phyloP scores from a whole-genome alignment of 1,284 basidiomycete genomes.

The Entoloma clypeatum region DNA sequence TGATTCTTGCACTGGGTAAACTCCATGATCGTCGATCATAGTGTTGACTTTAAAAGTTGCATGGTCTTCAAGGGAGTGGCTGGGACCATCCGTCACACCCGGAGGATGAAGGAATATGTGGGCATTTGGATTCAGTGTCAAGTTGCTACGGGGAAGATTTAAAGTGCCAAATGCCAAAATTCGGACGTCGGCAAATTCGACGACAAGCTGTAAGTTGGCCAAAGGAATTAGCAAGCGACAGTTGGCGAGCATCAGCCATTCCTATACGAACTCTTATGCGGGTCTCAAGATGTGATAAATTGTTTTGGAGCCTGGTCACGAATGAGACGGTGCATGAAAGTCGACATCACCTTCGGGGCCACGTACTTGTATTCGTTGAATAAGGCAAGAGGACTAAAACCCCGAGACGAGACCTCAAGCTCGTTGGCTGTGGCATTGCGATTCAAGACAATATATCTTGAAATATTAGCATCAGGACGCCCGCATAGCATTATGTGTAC shows the following conservation, averaged over 20 bases:
- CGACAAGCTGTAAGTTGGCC: constrained; percentile 50
- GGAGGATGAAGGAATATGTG: constrained; percentile 63
- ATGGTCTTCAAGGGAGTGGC: constrained; percentile 20
- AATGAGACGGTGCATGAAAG: too few relatives aligned
- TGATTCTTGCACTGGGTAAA: constrained; percentile 33
- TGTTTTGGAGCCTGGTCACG: constrained; percentile 51
- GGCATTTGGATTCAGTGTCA: constrained; percentile 63
- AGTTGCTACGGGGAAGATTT: constrained; percentile 49
- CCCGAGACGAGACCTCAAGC: constrained; percentile 60
- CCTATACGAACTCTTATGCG: constrained; percentile 54
- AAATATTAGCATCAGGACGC: constrained; percentile 16
- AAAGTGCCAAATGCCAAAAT: constrained; percentile 68
- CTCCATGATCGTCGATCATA: constrained; percentile 36
- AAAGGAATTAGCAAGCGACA: constrained; percentile 9
- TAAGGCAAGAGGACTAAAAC: constrained; percentile 58
- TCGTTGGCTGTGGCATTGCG: constrained; percentile 71
- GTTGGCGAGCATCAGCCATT: constrained; percentile 6
- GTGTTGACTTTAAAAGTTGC: constrained; percentile 15
- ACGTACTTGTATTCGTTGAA: constrained; percentile 73
- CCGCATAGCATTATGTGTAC: constrained; percentile 18
- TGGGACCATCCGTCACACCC: constrained; percentile 39
- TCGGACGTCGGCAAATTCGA: constrained; percentile 69
- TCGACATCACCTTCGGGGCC: constrained; percentile 1
- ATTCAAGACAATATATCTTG: constrained; percentile 68
- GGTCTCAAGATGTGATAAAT: constrained; percentile 60